phyloP scores from a whole-genome alignment of 805 yeast species.

The Starmerella lactis-condensi region DNA sequence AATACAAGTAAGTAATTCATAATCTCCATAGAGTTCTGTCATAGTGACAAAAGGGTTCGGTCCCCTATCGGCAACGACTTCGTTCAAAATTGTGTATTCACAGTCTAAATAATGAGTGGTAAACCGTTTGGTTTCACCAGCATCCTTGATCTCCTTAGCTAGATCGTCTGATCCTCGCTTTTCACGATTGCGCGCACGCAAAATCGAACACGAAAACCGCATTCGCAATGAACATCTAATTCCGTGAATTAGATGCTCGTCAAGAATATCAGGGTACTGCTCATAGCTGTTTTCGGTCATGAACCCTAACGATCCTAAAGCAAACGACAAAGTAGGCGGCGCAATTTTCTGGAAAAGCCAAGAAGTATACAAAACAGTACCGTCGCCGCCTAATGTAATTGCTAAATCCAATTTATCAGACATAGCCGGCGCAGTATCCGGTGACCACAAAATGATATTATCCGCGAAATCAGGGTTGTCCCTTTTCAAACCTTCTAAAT shows the following conservation, averaged over 20 bases:
- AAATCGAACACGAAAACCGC: conserved; percentile 69
- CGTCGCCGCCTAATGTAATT: conserved; percentile 90
- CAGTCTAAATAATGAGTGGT: conserved; percentile 21
- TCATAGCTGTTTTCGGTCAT: conserved; percentile 71
- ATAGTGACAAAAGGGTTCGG: conserved; percentile 84
- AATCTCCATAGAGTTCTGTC: conserved; percentile 79
- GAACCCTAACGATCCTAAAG: conserved; percentile 84
- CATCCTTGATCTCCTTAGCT: conserved; percentile 29
- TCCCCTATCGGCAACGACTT: conserved; percentile 79
- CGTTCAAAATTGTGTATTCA: conserved; percentile 55
- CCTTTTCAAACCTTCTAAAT: conserved; percentile 32
- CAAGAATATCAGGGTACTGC: conserved; percentile 42
- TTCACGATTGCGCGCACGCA: conserved; percentile 18
- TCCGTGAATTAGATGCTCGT: conserved; percentile 45
- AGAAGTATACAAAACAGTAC: conserved; percentile 79
- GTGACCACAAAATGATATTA: conserved; percentile 50
- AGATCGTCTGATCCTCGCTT: conserved; percentile 18
- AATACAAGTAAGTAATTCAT: conserved; percentile 64
- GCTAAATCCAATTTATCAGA: conserved; percentile 50
- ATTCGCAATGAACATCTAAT: conserved; percentile 64
- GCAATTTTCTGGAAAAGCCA: conserved; percentile 67
- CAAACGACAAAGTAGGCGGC: conserved; percentile 80
- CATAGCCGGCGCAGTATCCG: conserved; percentile 26
- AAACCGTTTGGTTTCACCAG: conserved; percentile 17
- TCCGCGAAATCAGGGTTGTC: conserved; percentile 29